Evolutionary conservation across 441 rosid genomes (phyloP).

Genomic region (Caryocar brasiliense): DNA sequence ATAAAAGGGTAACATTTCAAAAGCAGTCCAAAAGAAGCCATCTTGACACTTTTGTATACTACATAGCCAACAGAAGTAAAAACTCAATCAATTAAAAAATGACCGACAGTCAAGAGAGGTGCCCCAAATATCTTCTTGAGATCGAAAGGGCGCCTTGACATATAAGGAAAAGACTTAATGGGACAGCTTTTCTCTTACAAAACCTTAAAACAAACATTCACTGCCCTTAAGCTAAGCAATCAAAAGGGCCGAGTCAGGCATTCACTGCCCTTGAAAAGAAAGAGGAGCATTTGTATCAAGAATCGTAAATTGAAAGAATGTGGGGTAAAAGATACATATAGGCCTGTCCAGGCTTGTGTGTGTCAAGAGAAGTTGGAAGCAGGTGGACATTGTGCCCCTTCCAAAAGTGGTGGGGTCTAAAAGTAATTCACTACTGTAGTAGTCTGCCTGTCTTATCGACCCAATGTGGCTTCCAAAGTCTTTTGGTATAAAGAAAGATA

Average conservation of each 20-base stretch:
- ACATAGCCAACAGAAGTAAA: slow-evolving; percentile 33
- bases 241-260: not conserved
- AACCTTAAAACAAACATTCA: too few relatives aligned
- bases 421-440: not conserved
- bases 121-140: not conserved
- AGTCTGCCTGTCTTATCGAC: not conserved
- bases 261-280: not conserved
- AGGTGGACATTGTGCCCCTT: slow-evolving; percentile 2
- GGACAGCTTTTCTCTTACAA: too few relatives aligned
- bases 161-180: too few relatives aligned
- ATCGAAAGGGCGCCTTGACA: not conserved
- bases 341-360: not conserved
- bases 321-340: slow-evolving; percentile 10
- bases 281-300: not conserved
- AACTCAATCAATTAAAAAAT: not conserved
- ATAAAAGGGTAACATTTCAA: slow-evolving; percentile 6
- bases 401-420: slow-evolving; percentile 11
- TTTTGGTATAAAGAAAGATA: not conserved
- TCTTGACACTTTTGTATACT: slow-evolving; percentile 37
- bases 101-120: not conserved
- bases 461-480: not conserved
- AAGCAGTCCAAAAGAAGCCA: slow-evolving; percentile 21
- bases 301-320: slow-evolving; percentile 12
- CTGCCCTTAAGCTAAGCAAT: too few relatives aligned
- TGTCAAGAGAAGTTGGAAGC: slow-evolving; percentile 9